A percentile compares a stretch with the other conserved stretches of the same genome.
Evolutionary conservation across 768 basidiomycete genomes (phyloP).

Genomic region (Boletellus ananas): DNA sequence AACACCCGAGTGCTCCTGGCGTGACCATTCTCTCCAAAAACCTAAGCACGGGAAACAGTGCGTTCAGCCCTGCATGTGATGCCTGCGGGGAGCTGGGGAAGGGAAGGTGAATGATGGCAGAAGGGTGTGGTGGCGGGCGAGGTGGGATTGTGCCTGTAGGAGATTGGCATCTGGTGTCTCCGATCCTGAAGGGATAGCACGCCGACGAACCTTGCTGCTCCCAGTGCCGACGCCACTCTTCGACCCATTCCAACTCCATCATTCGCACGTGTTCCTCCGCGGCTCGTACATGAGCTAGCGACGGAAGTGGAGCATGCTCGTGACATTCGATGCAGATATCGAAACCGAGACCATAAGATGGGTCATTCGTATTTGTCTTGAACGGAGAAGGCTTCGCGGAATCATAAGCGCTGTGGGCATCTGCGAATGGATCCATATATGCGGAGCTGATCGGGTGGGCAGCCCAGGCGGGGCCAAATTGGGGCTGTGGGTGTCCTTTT

Average conservation of each 20-base stretch:
- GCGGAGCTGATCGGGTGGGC: slow-evolving; percentile 2
- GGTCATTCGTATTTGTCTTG: slow-evolving; percentile 38
- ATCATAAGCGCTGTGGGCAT: slow-evolving; percentile 12
- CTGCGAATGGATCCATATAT: slow-evolving; percentile 15
- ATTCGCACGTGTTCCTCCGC: slow-evolving; percentile 71
- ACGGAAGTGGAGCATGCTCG: slow-evolving; percentile 74
- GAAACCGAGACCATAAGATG: slow-evolving; percentile 58
- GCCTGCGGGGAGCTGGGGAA: slow-evolving; percentile 68
- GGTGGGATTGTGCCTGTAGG: slow-evolving; percentile 36
- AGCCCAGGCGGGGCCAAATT: background rate
- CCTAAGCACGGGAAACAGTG: slow-evolving; percentile 58
- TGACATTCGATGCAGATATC: slow-evolving; percentile 89
- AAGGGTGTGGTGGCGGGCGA: slow-evolving; percentile 69
- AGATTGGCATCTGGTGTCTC: slow-evolving; percentile 11
- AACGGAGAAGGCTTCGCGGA: slow-evolving; percentile 32
- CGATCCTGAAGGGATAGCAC: background rate
- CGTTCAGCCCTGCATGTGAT: slow-evolving; percentile 48
- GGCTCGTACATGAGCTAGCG: slow-evolving; percentile 58
- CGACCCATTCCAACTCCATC: slow-evolving; percentile 66
- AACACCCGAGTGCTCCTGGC: slow-evolving; percentile 34
- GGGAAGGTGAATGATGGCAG: slow-evolving; percentile 67
- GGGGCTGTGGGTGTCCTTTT: slow-evolving; percentile 1
- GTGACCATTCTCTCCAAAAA: slow-evolving; percentile 66
- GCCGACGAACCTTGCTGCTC: slow-evolving; percentile 13
- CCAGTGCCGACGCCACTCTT: slow-evolving; percentile 33